Conservation (phyloP, 75 land plant species). For the Selaginella moellendorffii region DNA sequence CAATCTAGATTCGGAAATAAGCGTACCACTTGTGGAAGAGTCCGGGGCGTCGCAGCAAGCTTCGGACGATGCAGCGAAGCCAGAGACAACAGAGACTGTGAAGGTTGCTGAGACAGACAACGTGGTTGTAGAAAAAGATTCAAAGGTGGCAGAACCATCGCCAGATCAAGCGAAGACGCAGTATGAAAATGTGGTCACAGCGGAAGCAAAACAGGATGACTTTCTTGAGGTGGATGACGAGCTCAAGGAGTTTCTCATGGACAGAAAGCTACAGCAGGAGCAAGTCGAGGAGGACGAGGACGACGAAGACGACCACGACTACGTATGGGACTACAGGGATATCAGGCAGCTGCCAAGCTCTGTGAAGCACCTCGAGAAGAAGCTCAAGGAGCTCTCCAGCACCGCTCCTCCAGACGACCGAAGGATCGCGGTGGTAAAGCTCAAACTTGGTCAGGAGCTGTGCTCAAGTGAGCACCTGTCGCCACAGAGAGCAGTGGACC, state of each 20-base stretch:
- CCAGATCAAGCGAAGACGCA: too few relatives aligned
- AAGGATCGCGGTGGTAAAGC: constrained; percentile 20
- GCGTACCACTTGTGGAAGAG: too few relatives aligned
- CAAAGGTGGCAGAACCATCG: too few relatives aligned
- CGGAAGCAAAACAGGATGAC: background rate
- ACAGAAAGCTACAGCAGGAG: background rate
- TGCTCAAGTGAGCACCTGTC: constrained; percentile 31
- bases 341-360: background rate
- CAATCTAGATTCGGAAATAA: too few relatives aligned
- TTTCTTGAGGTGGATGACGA: background rate
- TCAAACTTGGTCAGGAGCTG: constrained; percentile 36
- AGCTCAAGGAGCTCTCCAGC: background rate
- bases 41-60: too few relatives aligned
- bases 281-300: background rate
- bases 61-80: too few relatives aligned
- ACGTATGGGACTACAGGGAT: background rate
- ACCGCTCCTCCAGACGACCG: background rate
- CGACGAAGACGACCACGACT: background rate
- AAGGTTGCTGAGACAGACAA: too few relatives aligned
- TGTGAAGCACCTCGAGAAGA: background rate
- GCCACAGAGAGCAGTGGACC: background rate
- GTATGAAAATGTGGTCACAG: too few relatives aligned
- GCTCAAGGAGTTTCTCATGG: background rate
- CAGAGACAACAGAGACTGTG: too few relatives aligned
- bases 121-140: too few relatives aligned